Evolutionary conservation across 1,284 basidiomycete species (phyloP), one percentile per base, ranked within the genome.

Genomic region (Bondarzewia mesenterica): DNA sequence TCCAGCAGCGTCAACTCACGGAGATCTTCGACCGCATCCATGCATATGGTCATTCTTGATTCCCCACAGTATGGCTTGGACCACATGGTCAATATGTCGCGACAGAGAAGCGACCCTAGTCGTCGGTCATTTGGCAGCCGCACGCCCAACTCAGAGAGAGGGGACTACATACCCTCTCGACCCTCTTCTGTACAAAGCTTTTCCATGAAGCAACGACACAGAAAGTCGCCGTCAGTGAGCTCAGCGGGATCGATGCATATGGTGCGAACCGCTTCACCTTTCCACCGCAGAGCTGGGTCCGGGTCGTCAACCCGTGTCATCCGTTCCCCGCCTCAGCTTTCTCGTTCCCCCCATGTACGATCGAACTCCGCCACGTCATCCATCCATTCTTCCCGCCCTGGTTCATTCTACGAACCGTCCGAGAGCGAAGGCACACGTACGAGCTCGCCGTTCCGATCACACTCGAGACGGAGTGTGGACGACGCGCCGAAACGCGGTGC

Each of bases 1-100:
- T 89, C 86, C 7, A 89, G 86, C 58, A 89, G 87, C 56, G 84
- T 88, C 52, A 89, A 89, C 57, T 90, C 87, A 8, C 71, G 80
- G 37, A 71, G 86, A 40, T 88, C 85, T 0, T 88, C 85, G 8
- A 73, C 77, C 12, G 71, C 81, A 25, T 87, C 83, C 10, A 72
- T 74, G 49, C 82, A 84, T 50, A 68, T 80, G 58, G 62, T 77
- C 1, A 55, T 75, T 7, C 61, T 83, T 40, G 83, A 84, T 47
- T 80, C 79, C 6, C 75, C 79, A 3, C 63, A 63, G 26, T 62
- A 65, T 39, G 57, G 56, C 2, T 52, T 63, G 5, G 70, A 73
- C 15, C 77, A 78, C 54, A 66, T 79, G 18, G n/a, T 32, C 29
- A 49, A 60, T 16, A 62, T 68, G 43, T 63, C 66, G 10, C 62